phyloP scores from a whole-genome alignment of 306 rosid species.

The Cucumis cinereus region DNA sequence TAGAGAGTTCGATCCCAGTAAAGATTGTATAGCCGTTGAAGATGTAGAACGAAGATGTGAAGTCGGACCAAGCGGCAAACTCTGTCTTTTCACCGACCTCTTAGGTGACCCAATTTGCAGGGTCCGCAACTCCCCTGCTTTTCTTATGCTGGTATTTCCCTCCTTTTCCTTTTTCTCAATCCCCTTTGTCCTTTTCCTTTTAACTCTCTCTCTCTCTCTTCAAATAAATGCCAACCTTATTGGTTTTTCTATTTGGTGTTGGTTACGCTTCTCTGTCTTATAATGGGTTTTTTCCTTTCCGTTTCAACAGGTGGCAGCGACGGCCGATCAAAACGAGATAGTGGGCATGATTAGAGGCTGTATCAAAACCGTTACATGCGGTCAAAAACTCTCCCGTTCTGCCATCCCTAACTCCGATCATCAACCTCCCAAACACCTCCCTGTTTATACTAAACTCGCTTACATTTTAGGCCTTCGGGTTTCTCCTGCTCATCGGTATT shows the following conservation, averaged over 20 bases:
- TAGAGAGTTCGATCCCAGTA: conserved; percentile 37
- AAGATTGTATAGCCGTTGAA: conserved; percentile 43
- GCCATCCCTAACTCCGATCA: neutral
- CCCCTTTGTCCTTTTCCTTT: neutral
- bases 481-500: conserved; percentile 66
- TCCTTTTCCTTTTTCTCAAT: neutral
- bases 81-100: conserved; percentile 71
- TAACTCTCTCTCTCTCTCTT: neutral
- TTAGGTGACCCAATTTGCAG: conserved; percentile 92
- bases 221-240: neutral
- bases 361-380: conserved; percentile 82
- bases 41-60: conserved; percentile 71
- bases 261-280: neutral
- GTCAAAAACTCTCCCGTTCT: conserved; percentile 41
- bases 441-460: conserved; percentile 63
- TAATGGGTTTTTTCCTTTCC: neutral
- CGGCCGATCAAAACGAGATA: conserved; percentile 41
- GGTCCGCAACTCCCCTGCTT: conserved; percentile 93
- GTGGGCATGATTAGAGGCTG: conserved; percentile 93
- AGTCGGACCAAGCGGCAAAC: conserved; percentile 65
- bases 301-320: conserved; percentile 59
- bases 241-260: neutral
- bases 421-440: conserved; percentile 22
- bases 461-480: conserved; percentile 91
- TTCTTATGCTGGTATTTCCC: conserved; percentile 66